Base-by-base conservation (phyloP, 345 rosid genomes). In the Dimocarpus longan region DNA sequence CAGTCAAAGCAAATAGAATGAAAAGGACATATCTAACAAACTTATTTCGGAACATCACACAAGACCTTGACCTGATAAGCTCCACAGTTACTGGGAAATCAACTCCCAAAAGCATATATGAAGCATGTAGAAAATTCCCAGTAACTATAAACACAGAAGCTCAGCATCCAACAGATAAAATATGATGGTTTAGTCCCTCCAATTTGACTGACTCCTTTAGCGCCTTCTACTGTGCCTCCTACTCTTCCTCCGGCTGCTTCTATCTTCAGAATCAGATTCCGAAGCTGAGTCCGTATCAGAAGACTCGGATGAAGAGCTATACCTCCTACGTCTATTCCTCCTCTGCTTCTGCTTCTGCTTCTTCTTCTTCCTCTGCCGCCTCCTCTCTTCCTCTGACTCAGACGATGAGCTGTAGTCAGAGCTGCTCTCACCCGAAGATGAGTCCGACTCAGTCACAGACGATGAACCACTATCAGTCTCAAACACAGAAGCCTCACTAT, bases 401-500 rank as follows among this genome's bases (percentile, higher is more conserved):
- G 95, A 86, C 0, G 97, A 93, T 9, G 98, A 96, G 43, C 92
- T 88, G 81, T 83, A 87, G 12, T 74, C 87, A 0, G 90, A 89
- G 69, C 97, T 93, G 68, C 91, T 91, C 84, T 87, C 93, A 73
- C 76, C 88, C 0, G 90, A 91, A 56, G 95, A 93, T 44, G 78
- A 87, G 16, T 89, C 97, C 0, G 94, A 89, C 18, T 81, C 94
- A 0, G 92, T 91, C 40, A 85, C 91, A 5, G 92, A 89, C 4
- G 90, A 88, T 0, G 91, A 46, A 69, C 83, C 92, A 68, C 95
- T 92, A 63, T 92, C 97, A 21, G 94, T 87, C 86, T 90, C 97
- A 22, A 95, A 95, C 78, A 95, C 94, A 0, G 98, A 94, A 71
- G 96, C 96, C 89, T 93, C 99, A 59, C 97, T 94, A 60, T 87